Evolutionary conservation across 1,139 yeast genomes (phyloP), one percentile per base, ranked within the genome.

Genomic region (Hemisphaericaspora xylanilytica): DNA sequence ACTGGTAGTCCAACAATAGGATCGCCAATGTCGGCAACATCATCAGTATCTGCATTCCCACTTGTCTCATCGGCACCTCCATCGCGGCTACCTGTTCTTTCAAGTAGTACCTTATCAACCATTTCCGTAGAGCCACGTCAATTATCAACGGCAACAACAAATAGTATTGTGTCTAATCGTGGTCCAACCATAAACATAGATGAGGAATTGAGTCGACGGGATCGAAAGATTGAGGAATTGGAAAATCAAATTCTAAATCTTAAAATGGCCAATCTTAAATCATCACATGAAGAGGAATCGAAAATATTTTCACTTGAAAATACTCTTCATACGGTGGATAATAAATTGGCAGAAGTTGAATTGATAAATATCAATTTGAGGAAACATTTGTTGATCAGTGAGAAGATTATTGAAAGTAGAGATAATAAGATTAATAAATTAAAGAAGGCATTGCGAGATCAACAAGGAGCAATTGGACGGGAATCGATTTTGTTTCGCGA

Each of bases 401-500:
- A 80, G 44, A 74, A 78, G 50, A 71, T 84, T 38, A 72, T 83
- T 25, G 81, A 75, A 18, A 68, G 79, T 20, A 70, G 89, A 39
- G 80, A 79, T 44, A 72, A 70, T 40, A 73, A 85, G 35, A 83
- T 85, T 34, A 66, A 67, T 39, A 70, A 73, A 30, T 65, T 85
- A 42, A 83, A 81, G 49, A 51, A 56, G 13, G 58, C 77, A 20
- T 62, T 85, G 38, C 63, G 65, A 33, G 78, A 76, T 14, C 79
- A 81, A 41, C 81, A 79, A 46, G 51, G 58, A 17, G 63, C 70
- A 29, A 71, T 80, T 24, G 64, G 65, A 16, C 63, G 66, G 36
- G 86, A 81, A 48, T 66, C 80, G 7, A 59, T 61, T n/a, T 65
- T 67, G 28, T 80, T 81, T 55, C 83, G 78, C 46, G 60, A 65